Conservation (phyloP, 1,139 yeast genomes). For the Sugiyamaella japonica region DNA sequence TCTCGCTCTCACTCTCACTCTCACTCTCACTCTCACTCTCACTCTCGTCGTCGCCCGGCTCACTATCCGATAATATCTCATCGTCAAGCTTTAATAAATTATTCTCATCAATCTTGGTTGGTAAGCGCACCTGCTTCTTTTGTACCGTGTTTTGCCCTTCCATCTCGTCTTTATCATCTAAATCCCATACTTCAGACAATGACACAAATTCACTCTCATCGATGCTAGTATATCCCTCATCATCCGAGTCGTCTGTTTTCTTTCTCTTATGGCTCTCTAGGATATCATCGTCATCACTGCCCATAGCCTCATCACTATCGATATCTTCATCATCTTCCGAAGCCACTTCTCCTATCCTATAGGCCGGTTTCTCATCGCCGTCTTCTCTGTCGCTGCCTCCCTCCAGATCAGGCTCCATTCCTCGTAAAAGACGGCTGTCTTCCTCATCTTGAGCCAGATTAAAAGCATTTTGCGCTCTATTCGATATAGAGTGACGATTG, state of each 20-base stretch:
- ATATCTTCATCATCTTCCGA: constrained; percentile 46
- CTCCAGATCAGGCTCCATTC: constrained; percentile 38
- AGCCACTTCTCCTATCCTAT: constrained; percentile 32
- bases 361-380: constrained; percentile 32
- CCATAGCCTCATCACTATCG: constrained; percentile 47
- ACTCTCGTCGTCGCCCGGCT: constrained; percentile 61
- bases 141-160: constrained; percentile 23
- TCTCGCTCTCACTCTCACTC: constrained; percentile 35
- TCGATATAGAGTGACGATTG: constrained; percentile 19
- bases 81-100: constrained; percentile 36
- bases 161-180: constrained; percentile 53
- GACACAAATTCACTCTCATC: constrained; percentile 77
- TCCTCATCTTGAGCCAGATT: constrained; percentile 45
- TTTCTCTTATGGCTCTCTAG: constrained; percentile 28
- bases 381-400: constrained; percentile 38
- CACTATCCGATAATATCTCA: constrained; percentile 42
- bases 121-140: constrained; percentile 3
- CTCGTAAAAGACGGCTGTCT: constrained; percentile 29
- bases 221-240: constrained; percentile 47
- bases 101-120: constrained; percentile 17
- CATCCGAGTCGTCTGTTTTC: constrained; percentile 34
- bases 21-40: constrained; percentile 41
- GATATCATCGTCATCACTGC: constrained; percentile 39
- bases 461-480: constrained; percentile 48
- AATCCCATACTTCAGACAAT: constrained; percentile 85